A percentile compares a stretch with the other conserved stretches of the same genome.
phyloP scores from a whole-genome alignment of 495 filamentous ascomycete species.

The Talaromyces liani region DNA sequence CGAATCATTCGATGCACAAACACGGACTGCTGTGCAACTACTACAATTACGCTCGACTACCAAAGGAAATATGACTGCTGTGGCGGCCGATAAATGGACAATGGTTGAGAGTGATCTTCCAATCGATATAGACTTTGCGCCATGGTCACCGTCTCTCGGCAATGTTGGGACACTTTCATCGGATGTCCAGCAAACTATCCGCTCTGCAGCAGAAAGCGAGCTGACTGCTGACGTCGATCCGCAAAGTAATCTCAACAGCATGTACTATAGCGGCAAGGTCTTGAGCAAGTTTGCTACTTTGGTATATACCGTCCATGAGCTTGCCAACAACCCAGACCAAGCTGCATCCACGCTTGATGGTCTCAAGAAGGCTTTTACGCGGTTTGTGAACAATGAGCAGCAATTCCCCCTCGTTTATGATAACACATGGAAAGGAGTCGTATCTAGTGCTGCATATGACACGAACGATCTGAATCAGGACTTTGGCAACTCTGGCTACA shows the following conservation, averaged over 20 bases:
- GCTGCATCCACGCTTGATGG: slow-evolving; percentile 55
- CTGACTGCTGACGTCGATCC: slow-evolving; percentile 60
- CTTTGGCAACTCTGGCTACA: slow-evolving; percentile 82
- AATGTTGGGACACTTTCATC: slow-evolving; percentile 43
- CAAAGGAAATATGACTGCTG: slow-evolving; percentile 70
- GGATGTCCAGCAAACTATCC: slow-evolving; percentile 45
- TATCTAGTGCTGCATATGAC: slow-evolving; percentile 72
- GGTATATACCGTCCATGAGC: slow-evolving; percentile 58
- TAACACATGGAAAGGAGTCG: slow-evolving; percentile 74
- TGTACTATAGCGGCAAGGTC: slow-evolving; percentile 95
- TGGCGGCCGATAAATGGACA: slow-evolving; percentile 71
- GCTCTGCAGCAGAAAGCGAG: slow-evolving; percentile 54
- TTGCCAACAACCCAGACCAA: slow-evolving; percentile 52
- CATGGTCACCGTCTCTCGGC: slow-evolving; percentile 57
- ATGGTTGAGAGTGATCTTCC: slow-evolving; percentile 71
- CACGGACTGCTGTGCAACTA: slow-evolving; percentile 44
- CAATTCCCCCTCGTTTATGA: slow-evolving; percentile 76
- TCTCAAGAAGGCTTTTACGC: slow-evolving; percentile 69
- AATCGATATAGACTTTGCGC: slow-evolving; percentile 61
- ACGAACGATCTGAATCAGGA: slow-evolving; percentile 64
- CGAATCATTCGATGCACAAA: slow-evolving; percentile 59
- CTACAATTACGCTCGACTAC: slow-evolving; percentile 72
- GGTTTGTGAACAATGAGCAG: slow-evolving; percentile 71
- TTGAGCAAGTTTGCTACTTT: slow-evolving; percentile 80
- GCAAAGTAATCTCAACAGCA: slow-evolving; percentile 74